Conservation (phyloP, 2,329 filamentous ascomycete genomes). For the Chaetomium sp. region DNA sequence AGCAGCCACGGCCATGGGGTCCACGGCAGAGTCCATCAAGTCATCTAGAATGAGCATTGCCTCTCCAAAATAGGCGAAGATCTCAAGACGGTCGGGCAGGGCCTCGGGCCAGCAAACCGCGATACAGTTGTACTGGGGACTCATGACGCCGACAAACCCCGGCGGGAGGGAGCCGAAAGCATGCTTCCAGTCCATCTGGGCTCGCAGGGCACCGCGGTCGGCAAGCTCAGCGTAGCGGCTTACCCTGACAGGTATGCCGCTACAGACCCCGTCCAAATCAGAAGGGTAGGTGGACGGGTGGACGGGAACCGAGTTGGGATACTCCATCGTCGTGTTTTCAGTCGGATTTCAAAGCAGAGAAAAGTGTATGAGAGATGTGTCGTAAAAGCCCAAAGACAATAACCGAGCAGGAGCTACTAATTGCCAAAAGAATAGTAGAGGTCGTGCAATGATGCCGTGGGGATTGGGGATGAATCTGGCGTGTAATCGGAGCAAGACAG, state of each 20-base stretch:
- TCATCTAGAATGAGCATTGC: constrained; percentile 10
- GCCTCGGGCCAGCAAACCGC: background rate
- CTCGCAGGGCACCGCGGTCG: constrained; percentile 12
- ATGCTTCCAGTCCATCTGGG: constrained; percentile 9
- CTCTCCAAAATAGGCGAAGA: constrained; percentile 9
- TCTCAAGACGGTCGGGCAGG: constrained; percentile 12
- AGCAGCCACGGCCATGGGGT: background rate
- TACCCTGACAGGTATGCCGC: constrained; percentile 3
- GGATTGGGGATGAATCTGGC: too few relatives aligned
- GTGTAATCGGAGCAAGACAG: too few relatives aligned
- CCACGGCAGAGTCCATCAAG: background rate
- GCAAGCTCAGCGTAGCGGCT: background rate
- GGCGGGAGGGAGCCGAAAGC: constrained; percentile 1
- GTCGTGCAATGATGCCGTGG: too few relatives aligned
- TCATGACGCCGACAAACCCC: constrained; percentile 1
- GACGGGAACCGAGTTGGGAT: background rate
- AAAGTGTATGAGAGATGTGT: too few relatives aligned
- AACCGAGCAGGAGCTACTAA: too few relatives aligned
- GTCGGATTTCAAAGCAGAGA: too few relatives aligned
- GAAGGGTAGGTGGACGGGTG: background rate
- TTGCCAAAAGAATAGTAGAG: too few relatives aligned
- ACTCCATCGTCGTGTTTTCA: too few relatives aligned
- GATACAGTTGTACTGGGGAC: background rate
- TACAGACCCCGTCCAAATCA: background rate
- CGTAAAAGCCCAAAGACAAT: too few relatives aligned